phyloP scores from a whole-genome alignment of 2,329 filamentous ascomycete species.

The Penicillium decumbens region DNA sequence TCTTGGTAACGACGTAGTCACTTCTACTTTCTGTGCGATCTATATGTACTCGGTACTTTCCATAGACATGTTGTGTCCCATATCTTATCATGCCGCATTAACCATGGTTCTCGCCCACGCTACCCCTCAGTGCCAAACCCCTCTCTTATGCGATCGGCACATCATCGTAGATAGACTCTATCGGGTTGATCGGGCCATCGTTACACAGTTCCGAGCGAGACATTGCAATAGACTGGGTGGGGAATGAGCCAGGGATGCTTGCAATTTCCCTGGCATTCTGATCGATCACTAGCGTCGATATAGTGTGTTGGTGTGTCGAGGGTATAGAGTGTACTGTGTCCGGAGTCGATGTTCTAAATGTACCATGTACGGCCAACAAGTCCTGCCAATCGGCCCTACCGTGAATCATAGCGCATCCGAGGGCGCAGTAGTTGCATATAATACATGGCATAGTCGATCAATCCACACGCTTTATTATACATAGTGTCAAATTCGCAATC shows the following conservation, averaged over 20 bases:
- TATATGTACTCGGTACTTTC: not conserved
- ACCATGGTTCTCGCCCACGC: constrained; percentile 20
- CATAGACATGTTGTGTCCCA: not conserved
- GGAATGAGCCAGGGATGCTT: constrained; percentile 23
- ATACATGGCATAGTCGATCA: constrained; percentile 9
- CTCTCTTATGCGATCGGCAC: constrained; percentile 15
- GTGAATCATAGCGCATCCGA: constrained; percentile 10
- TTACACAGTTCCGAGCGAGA: constrained; percentile 17
- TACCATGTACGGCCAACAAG: not conserved
- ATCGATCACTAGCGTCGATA: not conserved
- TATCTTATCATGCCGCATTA: constrained; percentile 5
- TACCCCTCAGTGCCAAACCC: constrained; percentile 12
- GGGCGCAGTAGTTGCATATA: constrained; percentile 13
- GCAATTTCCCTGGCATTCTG: constrained; percentile 1
- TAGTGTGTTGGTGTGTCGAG: not conserved
- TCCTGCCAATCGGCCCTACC: constrained; percentile 5
- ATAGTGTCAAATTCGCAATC: not conserved
- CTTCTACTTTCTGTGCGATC: not conserved
- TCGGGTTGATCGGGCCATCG: constrained; percentile 5
- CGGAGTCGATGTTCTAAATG: not conserved
- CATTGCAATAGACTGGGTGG: constrained; percentile 9
- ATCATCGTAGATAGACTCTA: constrained; percentile 9
- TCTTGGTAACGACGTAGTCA: not conserved
- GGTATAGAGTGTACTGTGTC: not conserved
- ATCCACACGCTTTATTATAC: constrained; percentile 7